Base-by-base conservation (phyloP, 139 green algal species). In the Asterochloris sp. region DNA sequence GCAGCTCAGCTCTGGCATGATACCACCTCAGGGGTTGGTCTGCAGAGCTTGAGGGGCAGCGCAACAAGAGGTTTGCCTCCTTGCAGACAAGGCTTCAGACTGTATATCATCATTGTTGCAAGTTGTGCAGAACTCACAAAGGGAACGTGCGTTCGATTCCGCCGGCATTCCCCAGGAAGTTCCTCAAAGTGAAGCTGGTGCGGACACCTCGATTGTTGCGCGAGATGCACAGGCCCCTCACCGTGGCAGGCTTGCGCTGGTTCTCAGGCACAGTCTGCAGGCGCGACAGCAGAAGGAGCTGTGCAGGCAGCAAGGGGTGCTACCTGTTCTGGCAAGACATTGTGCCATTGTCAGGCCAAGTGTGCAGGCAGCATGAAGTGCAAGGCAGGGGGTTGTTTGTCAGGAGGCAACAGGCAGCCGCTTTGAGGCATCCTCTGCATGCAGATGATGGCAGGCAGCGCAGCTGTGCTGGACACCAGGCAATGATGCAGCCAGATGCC, bases 191-290 rank as follows among this genome's bases (percentile, higher is more conserved):
- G 78, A 93, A 93, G 17, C 76, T 84, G 16, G 85, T 87, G 16
- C 88, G 80, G 73, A 78, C 80, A 23, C 85, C 88, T 17, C 85
- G 75, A 81, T 90, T 90, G 61, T 75, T 79, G 6, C 74, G 81
- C 6, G 89, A 87, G 64, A 93, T 93, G 84, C 86, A 90, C 19
- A 93, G 63, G 60, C 90, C 90, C 74, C 84, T 88, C 73, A 93
- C 84, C 28, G 77, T 69, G 0, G 85, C 85, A 15, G 76, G 54
- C 13, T 89, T 83, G 23, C 89, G 76, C 86, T 88, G 86, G 78
- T 93, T 93, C 74, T 93, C 86, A 0, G 90, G 89, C 19, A 93
- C 79, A 13, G 83, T 83, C 84, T 89, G 85, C 81, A 80, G 47
- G 26, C 71, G n/a, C 71, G 17, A 77, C 19, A 16, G 26, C 54